Base-by-base conservation (phyloP, 2,329 filamentous ascomycete genomes). In the Curvularia sp. region DNA sequence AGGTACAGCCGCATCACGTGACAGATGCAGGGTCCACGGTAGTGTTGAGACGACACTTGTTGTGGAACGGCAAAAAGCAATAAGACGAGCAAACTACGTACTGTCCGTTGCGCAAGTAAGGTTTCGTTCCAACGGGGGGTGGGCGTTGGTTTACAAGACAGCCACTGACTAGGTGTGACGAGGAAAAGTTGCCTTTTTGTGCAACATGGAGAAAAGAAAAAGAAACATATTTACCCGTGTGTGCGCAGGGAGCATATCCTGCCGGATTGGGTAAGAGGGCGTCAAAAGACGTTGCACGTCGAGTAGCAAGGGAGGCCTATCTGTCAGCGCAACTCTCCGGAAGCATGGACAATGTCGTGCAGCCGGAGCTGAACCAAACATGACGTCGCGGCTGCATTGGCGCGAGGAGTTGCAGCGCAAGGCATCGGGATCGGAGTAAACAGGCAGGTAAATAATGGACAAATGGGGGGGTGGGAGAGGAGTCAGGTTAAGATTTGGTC, bases 401-500 rank as follows among this genome's bases (percentile, higher is more conserved):
- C 47, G 51, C 32, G 43, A 54, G 49, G 43, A 54, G 49, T 49
- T 18, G 49, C n/a, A 43, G 30, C 13, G 38, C 32, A 34, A 34
- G 27, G 36, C 5, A 41, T 54, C 30, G 53, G 27, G 43, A 49
- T 45, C 42, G 32, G n/a, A 39, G 53, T 56, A 52, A 47, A 56
- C 53, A 49, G 18, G 19, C 28, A 34, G 30, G 38, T 36, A 45
- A 55, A 45, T 46, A 49, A 49, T 34, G 28, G 13, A 25, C 21
- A n/a, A n/a, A n/a, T n/a, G n/a, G n/a, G n/a, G 12, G 32, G 32
- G 12, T 30, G 6, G 28, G 28, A 30, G 28, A 25, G 41, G 34
- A 42, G 53, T 61, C 55, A 54, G 62, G 49, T 67, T 67, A 65
- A 65, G 63, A 64, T 61, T 58, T 66, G 67, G 65, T 67, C 67